Evolutionary conservation across 352 stramenopile genomes (phyloP), one percentile per base, ranked within the genome.

Genomic region (Thalassiosira mediterranea): DNA sequence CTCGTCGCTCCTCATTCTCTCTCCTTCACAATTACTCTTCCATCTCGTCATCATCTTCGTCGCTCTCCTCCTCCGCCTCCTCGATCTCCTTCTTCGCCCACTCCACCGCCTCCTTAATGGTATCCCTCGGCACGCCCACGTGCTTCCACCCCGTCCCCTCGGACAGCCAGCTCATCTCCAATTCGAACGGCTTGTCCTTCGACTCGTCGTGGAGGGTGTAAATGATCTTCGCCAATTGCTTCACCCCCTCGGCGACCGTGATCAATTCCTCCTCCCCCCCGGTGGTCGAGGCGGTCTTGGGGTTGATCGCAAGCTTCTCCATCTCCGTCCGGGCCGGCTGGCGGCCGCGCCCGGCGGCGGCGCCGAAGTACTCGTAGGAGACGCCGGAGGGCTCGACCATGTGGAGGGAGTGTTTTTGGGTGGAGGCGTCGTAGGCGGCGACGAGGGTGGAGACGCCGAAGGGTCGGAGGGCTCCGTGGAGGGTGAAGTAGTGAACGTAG

Each of bases 261-360:
- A 98, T 83, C 21, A 79, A 15, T 29, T 69, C 40, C 17, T 25
- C 32, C 3, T 69, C 64, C 10, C 48, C 58, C 28, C 7, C 17
- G 21, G 5, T 13, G 29, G 38, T 29, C 31, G 19, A 3, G 19
- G 72, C 3, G n/a, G 61, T 40, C 19, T 56, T 72, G 2, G 72
- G 70, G 57, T 70, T 72, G 46, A 98, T 88, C 73, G 97, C 96
- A 80, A 98, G 90, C 88, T 98, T 99, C 80, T 99, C 97, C 68
- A 99, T 97, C 88, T 99, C 97, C 68, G 97, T 99, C 90, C 98
- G 98, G 57, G 97, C 97, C 15, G 95, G 95, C 82, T 99, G 96
- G 72, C 97, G 93, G 44, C 97, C 97, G 89, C 99, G 98, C 63
- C 97, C 97, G 37, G 98, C 94, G 0, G 97, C 96, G 53, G 93